These are phyloP conservation scores for Arxiozyma telluris DNA, from an alignment of 1,139 yeast species.

Conservation along the genomic window DNA sequence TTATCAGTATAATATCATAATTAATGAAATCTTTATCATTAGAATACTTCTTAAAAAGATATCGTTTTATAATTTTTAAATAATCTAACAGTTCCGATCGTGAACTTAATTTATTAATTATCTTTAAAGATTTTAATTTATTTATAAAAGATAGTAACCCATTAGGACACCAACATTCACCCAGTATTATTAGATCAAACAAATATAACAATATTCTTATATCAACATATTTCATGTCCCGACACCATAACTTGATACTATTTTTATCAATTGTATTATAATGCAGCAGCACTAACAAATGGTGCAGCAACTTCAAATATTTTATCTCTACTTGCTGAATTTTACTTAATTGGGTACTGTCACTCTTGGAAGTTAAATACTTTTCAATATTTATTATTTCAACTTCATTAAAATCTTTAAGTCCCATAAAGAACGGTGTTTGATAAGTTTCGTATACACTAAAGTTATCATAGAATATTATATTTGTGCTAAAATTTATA, in stretches of 20 bases:
- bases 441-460: constrained; percentile 15
- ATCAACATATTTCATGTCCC: constrained; percentile 15
- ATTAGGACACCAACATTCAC: constrained; percentile 27
- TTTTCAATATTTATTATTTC: constrained; percentile 17
- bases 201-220: constrained; percentile 22
- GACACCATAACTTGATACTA: constrained; percentile 19
- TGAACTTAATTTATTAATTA: constrained; percentile 19
- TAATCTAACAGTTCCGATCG: constrained; percentile 5
- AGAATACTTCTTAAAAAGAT: neutral
- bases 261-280: constrained; percentile 15
- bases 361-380: constrained; percentile 8
- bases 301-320: constrained; percentile 17
- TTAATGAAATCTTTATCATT: constrained; percentile 11
- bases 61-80: constrained; percentile 8
- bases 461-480: constrained; percentile 14
- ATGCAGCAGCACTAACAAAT: constrained; percentile 21
- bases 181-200: constrained; percentile 20
- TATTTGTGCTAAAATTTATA: constrained; percentile 14
- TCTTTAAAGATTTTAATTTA: constrained; percentile 20
- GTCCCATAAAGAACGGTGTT: constrained; percentile 15
- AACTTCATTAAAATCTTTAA: constrained; percentile 18
- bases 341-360: constrained; percentile 3
- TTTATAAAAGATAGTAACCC: constrained; percentile 20
- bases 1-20: constrained; percentile 13
- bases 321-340: constrained; percentile 14